Evolutionary conservation across 1,139 yeast genomes (phyloP).

Genomic region (Pichia sp.): DNA sequence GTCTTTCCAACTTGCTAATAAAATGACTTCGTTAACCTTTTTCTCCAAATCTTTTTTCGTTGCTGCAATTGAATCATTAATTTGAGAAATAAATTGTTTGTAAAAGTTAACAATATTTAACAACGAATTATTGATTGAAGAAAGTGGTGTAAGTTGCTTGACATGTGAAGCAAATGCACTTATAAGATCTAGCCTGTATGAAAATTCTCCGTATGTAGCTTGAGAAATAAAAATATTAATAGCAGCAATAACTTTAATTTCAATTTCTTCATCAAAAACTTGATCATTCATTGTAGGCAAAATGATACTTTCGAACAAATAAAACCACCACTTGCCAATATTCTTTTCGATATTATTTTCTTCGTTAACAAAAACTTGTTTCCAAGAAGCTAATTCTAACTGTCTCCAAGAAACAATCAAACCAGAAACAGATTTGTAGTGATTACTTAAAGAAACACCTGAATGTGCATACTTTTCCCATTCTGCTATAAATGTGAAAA

Average conservation of each 20-base stretch:
- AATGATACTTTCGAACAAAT: constrained; percentile 71
- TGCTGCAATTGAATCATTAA: constrained; percentile 40
- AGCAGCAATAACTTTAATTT: constrained; percentile 51
- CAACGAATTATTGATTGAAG: constrained; percentile 37
- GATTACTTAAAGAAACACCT: constrained; percentile 56
- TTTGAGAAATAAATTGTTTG: constrained; percentile 49
- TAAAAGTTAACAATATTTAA: constrained; percentile 60
- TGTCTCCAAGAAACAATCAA: constrained; percentile 88
- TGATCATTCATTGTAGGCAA: constrained; percentile 37
- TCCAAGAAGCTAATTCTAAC: constrained; percentile 83
- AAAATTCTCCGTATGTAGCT: constrained; percentile 69
- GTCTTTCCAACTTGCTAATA: constrained; percentile 95
- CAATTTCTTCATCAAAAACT: constrained; percentile 31
- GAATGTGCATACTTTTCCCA: constrained; percentile 93
- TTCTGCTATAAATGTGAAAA: constrained; percentile 73
- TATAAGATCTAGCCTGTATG: constrained; percentile 49
- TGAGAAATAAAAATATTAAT: constrained; percentile 71
- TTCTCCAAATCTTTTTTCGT: constrained; percentile 59
- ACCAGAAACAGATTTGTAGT: constrained; percentile 52
- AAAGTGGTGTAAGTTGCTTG: constrained; percentile 22
- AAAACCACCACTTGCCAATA: constrained; percentile 86
- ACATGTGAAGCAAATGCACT: constrained; percentile 56
- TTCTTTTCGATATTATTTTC: constrained; percentile 43
- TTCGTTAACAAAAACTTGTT: constrained; percentile 63
- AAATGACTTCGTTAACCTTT: constrained; percentile 74